Evolutionary conservation across 2,329 filamentous ascomycete genomes (phyloP), one percentile per base, ranked within the genome.

Genomic region (Ophiostoma sp.): DNA sequence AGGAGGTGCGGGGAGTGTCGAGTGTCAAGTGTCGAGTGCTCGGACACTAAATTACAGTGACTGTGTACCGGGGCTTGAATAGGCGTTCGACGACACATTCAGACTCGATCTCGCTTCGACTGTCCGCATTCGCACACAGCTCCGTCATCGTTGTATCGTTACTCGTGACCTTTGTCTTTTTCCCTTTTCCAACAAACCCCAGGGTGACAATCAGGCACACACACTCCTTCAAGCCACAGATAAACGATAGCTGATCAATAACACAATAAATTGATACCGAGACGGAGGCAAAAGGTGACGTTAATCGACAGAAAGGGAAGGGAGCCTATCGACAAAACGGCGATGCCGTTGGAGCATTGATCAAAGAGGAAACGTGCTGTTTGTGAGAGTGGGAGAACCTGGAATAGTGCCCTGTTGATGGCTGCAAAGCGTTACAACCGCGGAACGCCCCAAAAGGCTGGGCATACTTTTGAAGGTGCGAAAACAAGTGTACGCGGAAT

Each of bases 81-180:
- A n/a, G n/a, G n/a, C 9, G 45, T 42, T 11, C 42, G 19, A 48
- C 42, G 15, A 15, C 42, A 48, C 11, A 31, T 61, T 61, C 15
- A 39, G 42, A 48, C 42, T 48, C 15, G 42, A 15, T 12, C 68
- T 55, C 66, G 66, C 66, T 55, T 69, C 45, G 66, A 69, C 45
- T 36, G 66, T 70, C 68, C 68, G 68, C 48, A 70, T 70, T 70
- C 50, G 66, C 28, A 17, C 66, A 52, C n/a, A 22, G 6, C 50
- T 42, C 45, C 33, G 68, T 57, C 68, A 70, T 42, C n/a, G n/a
- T 42, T n/a, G 50, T 22, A 55, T 25, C 7, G n/a, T 25, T 28
- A 7, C 15, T n/a, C 19, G 19, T 48, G 42, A 25, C 25, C 50
- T 7, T 55, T 28, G 19, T n/a, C 22, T 11, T 11, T 59, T 6